Conservation (phyloP, 2,329 filamentous ascomycete genomes). For the Fusarium chaquense region DNA sequence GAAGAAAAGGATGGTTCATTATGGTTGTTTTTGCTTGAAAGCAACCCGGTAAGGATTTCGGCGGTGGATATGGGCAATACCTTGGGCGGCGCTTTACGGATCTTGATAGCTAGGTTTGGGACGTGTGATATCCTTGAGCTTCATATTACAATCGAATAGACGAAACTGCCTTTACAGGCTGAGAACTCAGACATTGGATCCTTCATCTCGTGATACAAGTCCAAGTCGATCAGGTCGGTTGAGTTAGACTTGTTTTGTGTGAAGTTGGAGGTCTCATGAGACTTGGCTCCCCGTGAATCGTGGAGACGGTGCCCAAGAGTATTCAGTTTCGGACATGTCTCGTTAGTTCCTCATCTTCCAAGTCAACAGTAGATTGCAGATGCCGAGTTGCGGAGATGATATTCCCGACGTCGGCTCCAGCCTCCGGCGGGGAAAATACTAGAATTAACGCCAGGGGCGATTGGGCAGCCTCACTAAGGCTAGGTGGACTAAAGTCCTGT, state of each 20-base stretch:
- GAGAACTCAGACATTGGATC: not conserved
- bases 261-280: not conserved
- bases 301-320: not conserved
- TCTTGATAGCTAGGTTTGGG: constrained; percentile 15
- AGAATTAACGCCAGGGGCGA: constrained; percentile 23
- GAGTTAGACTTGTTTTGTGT: not conserved
- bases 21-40: constrained; percentile 5
- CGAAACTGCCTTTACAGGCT: constrained; percentile 6
- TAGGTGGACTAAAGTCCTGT: not conserved
- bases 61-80: constrained; percentile 6
- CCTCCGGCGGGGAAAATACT: constrained; percentile 6
- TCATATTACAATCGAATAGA: constrained; percentile 13
- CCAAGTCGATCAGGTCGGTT: not conserved
- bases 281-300: not conserved
- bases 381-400: constrained; percentile 9
- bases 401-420: constrained; percentile 28
- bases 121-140: constrained; percentile 16
- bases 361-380: not conserved
- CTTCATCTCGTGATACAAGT: not conserved
- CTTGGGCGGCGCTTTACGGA: constrained; percentile 36
- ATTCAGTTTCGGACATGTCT: not conserved
- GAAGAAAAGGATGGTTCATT: constrained; percentile 1
- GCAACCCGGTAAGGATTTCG: constrained; percentile 4
- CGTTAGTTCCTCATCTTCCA: not conserved
- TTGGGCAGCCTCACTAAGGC: not conserved